Evolutionary conservation across 1,284 basidiomycete species (phyloP).

Genomic region (Earliella scabrosa): DNA sequence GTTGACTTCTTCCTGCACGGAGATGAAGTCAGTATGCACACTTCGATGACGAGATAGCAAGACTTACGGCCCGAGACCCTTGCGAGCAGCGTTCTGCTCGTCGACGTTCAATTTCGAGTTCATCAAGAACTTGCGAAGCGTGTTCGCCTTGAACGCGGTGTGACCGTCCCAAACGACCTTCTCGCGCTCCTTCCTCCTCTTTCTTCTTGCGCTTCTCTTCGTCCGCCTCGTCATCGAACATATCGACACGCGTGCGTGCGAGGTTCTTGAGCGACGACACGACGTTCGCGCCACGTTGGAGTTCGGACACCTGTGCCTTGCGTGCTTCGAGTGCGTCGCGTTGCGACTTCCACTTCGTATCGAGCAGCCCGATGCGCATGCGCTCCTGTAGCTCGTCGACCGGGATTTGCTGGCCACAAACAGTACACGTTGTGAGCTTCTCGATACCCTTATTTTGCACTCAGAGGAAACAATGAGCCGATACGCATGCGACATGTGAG

Average conservation of each 20-base stretch:
- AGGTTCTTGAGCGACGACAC: slow-evolving; percentile 90
- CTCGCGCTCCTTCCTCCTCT: slow-evolving; percentile 87
- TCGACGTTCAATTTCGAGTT: slow-evolving; percentile 93
- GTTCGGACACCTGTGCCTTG: slow-evolving; percentile 87
- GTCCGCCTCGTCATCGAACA: slow-evolving; percentile 91
- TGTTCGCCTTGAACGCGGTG: slow-evolving; percentile 87
- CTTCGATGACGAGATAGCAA: slow-evolving; percentile 7
- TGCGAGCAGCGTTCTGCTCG: slow-evolving; percentile 93
- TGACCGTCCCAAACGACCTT: slow-evolving; percentile 97
- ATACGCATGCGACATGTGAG: not conserved
- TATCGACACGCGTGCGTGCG: slow-evolving; percentile 90
- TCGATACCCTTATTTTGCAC: slow-evolving; percentile 74
- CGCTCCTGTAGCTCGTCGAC: slow-evolving; percentile 97
- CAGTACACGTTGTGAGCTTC: slow-evolving; percentile 85
- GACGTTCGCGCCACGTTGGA: slow-evolving; percentile 90
- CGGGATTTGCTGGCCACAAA: slow-evolving; percentile 94
- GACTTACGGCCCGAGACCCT: slow-evolving; percentile 78
- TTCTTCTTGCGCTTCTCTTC: slow-evolving; percentile 85
- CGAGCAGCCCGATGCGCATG: slow-evolving; percentile 97
- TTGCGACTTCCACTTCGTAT: slow-evolving; percentile 97
- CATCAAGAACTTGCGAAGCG: slow-evolving; percentile 87
- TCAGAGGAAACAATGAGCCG: slow-evolving; percentile 33
- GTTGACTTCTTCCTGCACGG: slow-evolving; percentile 66
- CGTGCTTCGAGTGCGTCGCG: slow-evolving; percentile 86
- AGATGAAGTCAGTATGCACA: slow-evolving; percentile 16